These are phyloP conservation scores for Diaporthe sp. DNA, from an alignment of 2,329 filamentous ascomycete species.

Conservation along the genomic window DNA sequence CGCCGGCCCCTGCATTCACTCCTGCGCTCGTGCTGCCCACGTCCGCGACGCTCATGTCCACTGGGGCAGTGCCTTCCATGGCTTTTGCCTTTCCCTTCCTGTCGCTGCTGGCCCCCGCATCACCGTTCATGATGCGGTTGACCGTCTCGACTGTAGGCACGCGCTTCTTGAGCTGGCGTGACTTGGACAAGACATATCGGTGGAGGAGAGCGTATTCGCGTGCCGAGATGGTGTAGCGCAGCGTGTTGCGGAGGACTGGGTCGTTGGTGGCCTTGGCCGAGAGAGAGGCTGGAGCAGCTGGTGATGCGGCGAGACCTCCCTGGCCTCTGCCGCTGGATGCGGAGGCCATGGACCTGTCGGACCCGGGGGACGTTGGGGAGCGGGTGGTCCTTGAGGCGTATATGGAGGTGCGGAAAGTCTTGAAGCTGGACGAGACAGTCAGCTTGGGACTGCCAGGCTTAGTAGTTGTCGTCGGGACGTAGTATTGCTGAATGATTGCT, in stretches of 20 bases:
- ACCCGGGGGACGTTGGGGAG: slow-evolving; percentile 12
- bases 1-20: slow-evolving; percentile 40
- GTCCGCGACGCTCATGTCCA: slow-evolving; percentile 27
- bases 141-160: slow-evolving; percentile 70
- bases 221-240: slow-evolving; percentile 88
- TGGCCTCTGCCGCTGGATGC: slow-evolving; percentile 30
- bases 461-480: slow-evolving; percentile 23
- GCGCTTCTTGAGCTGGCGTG: slow-evolving; percentile 68
- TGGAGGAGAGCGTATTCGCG: slow-evolving; percentile 90
- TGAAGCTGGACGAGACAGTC: slow-evolving; percentile 39
- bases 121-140: slow-evolving; percentile 66
- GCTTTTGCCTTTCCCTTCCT: slow-evolving; percentile 49
- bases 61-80: slow-evolving; percentile 25
- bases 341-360: slow-evolving; percentile 37
- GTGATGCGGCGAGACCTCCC: slow-evolving; percentile 1
- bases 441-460: slow-evolving; percentile 38
- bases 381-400: slow-evolving; percentile 37
- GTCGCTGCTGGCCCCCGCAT: slow-evolving; percentile 18
- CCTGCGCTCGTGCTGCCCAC: slow-evolving; percentile 40
- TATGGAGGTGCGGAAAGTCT: slow-evolving; percentile 36
- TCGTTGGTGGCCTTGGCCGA: slow-evolving; percentile 60
- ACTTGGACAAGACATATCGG: slow-evolving; percentile 83
- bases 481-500: slow-evolving; percentile 40
- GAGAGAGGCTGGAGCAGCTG: slow-evolving; percentile 7
- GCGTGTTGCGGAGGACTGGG: slow-evolving; percentile 84